Conservation (phyloP, 805 yeast genomes). For the Barnettozyma sp. region DNA sequence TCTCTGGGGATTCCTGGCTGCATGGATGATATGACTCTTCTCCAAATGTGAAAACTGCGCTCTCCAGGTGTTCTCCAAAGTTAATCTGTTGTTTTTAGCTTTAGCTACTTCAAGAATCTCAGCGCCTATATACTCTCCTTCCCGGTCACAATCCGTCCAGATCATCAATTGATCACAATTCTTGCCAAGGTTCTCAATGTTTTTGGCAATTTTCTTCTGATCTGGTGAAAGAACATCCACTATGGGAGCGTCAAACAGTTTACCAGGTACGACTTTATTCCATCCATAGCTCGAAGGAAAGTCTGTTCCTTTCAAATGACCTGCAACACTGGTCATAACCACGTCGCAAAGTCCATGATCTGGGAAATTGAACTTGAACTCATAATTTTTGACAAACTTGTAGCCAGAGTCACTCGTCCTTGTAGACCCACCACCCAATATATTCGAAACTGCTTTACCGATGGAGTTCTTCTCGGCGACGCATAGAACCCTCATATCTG, state of each 20-base stretch:
- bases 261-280: slow-evolving; percentile 59
- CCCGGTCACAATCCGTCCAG: slow-evolving; percentile 99
- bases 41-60: slow-evolving; percentile 88
- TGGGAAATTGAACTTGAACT: slow-evolving; percentile 62
- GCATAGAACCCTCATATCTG: slow-evolving; percentile 82
- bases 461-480: slow-evolving; percentile 98
- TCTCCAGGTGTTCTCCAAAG: slow-evolving; percentile 49
- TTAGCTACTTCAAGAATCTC: slow-evolving; percentile 71
- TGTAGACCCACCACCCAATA: slow-evolving; percentile 67
- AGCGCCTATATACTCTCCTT: slow-evolving; percentile 89
- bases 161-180: slow-evolving; percentile 64
- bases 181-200: slow-evolving; percentile 61
- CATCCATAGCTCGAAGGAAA: slow-evolving; percentile 57
- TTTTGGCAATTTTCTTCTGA: slow-evolving; percentile 46
- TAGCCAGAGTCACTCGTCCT: slow-evolving; percentile 41
- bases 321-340: slow-evolving; percentile 89
- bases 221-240: slow-evolving; percentile 34
- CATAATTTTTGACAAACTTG: slow-evolving; percentile 73
- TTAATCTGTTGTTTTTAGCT: slow-evolving; percentile 38
- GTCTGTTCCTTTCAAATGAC: slow-evolving; percentile 67
- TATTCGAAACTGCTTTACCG: slow-evolving; percentile 72
- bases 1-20: slow-evolving; percentile 61
- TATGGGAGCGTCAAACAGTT: slow-evolving; percentile 67
- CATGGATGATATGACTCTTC: slow-evolving; percentile 58
- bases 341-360: slow-evolving; percentile 61